Evolutionary conservation across 2,329 filamentous ascomycete species (phyloP).

Genomic region (Stemphylium vesicarium): DNA sequence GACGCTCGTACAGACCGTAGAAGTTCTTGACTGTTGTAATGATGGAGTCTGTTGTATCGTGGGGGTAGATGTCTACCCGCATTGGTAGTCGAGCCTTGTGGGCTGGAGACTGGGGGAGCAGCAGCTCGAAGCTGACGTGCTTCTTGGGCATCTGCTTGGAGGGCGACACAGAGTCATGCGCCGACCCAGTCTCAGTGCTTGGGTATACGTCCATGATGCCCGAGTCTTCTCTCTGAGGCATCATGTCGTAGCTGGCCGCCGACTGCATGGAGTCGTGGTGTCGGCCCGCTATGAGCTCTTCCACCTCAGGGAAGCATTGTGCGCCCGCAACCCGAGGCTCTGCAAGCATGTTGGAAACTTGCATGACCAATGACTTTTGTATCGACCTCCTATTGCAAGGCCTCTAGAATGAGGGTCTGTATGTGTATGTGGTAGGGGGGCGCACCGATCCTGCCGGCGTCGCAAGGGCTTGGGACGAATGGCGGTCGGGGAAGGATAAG

Average conservation of each 20-base stretch:
- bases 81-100: slow-evolving; percentile 79
- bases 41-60: slow-evolving; percentile 97
- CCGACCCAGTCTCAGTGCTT: slow-evolving; percentile 41
- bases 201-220: slow-evolving; percentile 45
- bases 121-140: slow-evolving; percentile 79
- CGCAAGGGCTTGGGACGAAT: slow-evolving; percentile 45
- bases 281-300: slow-evolving; percentile 36
- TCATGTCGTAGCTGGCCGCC: slow-evolving; percentile 35
- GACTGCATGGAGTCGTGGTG: slow-evolving; percentile 36
- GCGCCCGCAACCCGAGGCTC: slow-evolving; percentile 34
- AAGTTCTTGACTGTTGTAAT: slow-evolving; percentile 99
- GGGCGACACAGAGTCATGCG: slow-evolving; percentile 46
- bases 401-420: slow-evolving; percentile 28
- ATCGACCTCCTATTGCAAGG: slow-evolving; percentile 13
- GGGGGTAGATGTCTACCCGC: slow-evolving; percentile 88
- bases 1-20: slow-evolving; percentile 86
- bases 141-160: slow-evolving; percentile 57
- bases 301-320: slow-evolving; percentile 33
- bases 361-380: slow-evolving; percentile 30
- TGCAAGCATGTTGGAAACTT: slow-evolving; percentile 41
- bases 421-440: slow-evolving; percentile 31
- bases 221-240: slow-evolving; percentile 35
- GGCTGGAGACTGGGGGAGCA: slow-evolving; percentile 71
- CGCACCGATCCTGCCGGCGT: slow-evolving; percentile 49
- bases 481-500: slow-evolving; percentile 39